phyloP scores from a whole-genome alignment of 768 basidiomycete genomes.

The Boletus fagicola region DNA sequence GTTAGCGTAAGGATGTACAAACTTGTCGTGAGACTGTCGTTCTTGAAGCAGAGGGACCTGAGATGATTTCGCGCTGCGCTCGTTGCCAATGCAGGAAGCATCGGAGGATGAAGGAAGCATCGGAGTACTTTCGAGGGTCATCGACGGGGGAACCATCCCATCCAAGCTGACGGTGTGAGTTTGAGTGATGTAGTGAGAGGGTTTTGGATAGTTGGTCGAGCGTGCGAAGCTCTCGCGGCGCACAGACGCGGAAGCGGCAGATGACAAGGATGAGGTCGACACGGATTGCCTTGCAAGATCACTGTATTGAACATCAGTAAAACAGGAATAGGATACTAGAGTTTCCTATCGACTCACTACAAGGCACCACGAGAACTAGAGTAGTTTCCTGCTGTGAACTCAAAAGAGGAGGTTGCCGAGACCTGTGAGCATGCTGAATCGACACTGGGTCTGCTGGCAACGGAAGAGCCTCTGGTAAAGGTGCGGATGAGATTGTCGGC shows the following conservation, averaged over 20 bases:
- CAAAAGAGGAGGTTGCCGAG: slow-evolving; percentile 61
- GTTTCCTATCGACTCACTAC: slow-evolving; percentile 46
- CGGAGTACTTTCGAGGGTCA: slow-evolving; percentile 1
- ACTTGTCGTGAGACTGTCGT: slow-evolving; percentile 33
- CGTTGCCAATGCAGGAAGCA: slow-evolving; percentile 4
- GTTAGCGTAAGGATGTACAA: slow-evolving; percentile 77
- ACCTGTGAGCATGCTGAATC: slow-evolving; percentile 59
- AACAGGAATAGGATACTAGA: neutral
- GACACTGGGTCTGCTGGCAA: slow-evolving; percentile 53
- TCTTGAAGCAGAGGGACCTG: slow-evolving; percentile 35
- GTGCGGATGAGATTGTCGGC: slow-evolving; percentile 43
- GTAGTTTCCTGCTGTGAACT: slow-evolving; percentile 50
- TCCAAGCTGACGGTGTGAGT: slow-evolving; percentile 9
- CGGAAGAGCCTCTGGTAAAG: slow-evolving; percentile 44
- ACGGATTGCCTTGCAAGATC: slow-evolving; percentile 59
- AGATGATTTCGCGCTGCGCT: slow-evolving; percentile 17
- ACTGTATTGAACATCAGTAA: slow-evolving; percentile 34
- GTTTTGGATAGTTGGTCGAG: slow-evolving; percentile 7
- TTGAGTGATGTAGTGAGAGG: slow-evolving; percentile 9
- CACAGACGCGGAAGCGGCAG: slow-evolving; percentile 13
- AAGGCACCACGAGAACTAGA: slow-evolving; percentile 53
- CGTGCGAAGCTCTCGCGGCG: slow-evolving; percentile 45
- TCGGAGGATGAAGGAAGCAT: slow-evolving; percentile 14
- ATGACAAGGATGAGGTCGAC: slow-evolving; percentile 53
- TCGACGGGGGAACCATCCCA: slow-evolving; percentile 3